These are phyloP conservation scores for Lojkania enalia DNA, from an alignment of 2,329 filamentous ascomycete genomes.

Conservation along the genomic window DNA sequence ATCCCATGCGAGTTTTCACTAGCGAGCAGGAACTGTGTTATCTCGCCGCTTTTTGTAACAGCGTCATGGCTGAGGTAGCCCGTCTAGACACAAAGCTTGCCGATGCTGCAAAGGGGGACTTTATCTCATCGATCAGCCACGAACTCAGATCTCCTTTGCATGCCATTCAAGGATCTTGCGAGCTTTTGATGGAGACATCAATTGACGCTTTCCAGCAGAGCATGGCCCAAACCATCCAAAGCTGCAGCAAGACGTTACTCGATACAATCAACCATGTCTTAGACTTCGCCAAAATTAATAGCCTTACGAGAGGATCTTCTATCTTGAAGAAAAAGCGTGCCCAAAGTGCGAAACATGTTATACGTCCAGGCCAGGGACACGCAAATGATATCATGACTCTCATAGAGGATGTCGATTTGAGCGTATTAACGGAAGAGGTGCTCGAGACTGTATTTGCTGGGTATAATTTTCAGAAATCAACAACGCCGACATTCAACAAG, in stretches of 20 bases:
- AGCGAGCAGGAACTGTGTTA: constrained; percentile 44
- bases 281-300: constrained; percentile 48
- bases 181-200: constrained; percentile 37
- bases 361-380: constrained; percentile 33
- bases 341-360: constrained; percentile 35
- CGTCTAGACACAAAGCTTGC: constrained; percentile 44
- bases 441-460: constrained; percentile 44
- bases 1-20: constrained; percentile 43
- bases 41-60: constrained; percentile 44
- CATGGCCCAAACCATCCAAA: constrained; percentile 43
- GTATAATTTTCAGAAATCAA: constrained; percentile 38
- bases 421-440: constrained; percentile 41
- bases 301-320: constrained; percentile 34
- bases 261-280: constrained; percentile 50
- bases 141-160: constrained; percentile 65
- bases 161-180: constrained; percentile 56
- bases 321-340: constrained; percentile 36
- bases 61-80: constrained; percentile 45
- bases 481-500: constrained; percentile 30
- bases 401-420: constrained; percentile 41
- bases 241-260: constrained; percentile 45
- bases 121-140: constrained; percentile 64
- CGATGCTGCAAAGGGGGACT: constrained; percentile 58
- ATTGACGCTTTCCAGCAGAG: constrained; percentile 47
- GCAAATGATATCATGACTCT: constrained; percentile 41